Base-by-base conservation (phyloP, 2,329 filamentous ascomycete species). In the Aspergillus alliaceus region DNA sequence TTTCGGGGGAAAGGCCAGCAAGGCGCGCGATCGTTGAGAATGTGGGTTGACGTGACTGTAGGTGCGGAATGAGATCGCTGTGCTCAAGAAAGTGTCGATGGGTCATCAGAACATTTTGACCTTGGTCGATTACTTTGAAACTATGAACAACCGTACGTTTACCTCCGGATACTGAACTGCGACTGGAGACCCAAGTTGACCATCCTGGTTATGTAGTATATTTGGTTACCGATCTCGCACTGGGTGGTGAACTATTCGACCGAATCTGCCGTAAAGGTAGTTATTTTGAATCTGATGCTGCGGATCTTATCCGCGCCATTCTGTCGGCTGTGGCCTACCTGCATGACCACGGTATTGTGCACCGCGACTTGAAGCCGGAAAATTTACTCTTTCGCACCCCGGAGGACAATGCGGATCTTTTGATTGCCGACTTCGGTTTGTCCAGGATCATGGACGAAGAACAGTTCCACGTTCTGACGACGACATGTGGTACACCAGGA, bases 391-490 rank as follows among this genome's bases (percentile, higher is more conserved):
- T 99, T 80, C 86, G 95, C 66, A 98, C 95, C 0, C 95, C 95
- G 29, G 95, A 99, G 76, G 95, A 99, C 75, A 98, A 98, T 70
- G 92, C 95, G 48, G 95, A 99, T 76, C 84, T 99, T 29, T 81
- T 99, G 57, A 99, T 99, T 72, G 95, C 95, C 60, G 95, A 99
- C 74, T 99, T 99, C 75, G 95, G 95, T 9, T 81, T 99, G 50
- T 95, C 90, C 25, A 86, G 95, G 57, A 97, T 99, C 77, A 98
- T 99, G 93, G 95, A 99, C 71, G 95, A 98, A 77, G 92, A 97
- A 76, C 91, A 96, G 72, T 98, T 98, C 76, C 95, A 98, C 72
- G 93, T 98, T 29, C 80, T 99, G 61, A 99, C 95, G 11, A 99
- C 95, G 0, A 99, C 95, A 1, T 99, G 95, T 73, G 95, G 95